Percentiles rank a stretch among this genome's conserved stretches.
Conservation (phyloP, 257 asterid genomes). For the Gentiana straminea region DNA sequence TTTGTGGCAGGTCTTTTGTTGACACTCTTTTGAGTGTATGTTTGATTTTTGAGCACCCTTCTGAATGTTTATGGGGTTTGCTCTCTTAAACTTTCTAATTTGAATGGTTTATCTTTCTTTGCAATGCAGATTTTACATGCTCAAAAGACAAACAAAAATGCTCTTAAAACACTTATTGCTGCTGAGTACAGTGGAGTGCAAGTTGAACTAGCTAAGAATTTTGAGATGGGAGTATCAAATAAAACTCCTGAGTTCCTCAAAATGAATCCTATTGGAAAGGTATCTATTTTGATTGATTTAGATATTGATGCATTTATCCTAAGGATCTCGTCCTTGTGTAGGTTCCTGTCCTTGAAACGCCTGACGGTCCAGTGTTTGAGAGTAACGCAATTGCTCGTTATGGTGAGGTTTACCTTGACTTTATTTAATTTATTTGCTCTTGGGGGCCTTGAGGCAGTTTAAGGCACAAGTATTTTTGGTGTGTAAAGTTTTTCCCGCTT, state of each 20-base stretch:
- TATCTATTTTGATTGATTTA: slow-evolving; percentile 2
- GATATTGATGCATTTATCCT: background rate
- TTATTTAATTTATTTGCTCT: no score
- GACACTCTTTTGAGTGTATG: background rate
- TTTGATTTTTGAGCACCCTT: background rate
- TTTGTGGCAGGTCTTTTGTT: background rate
- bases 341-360: slow-evolving; percentile 92
- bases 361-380: slow-evolving; percentile 78
- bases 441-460: no score
- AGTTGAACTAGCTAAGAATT: slow-evolving; percentile 44
- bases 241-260: slow-evolving; percentile 73
- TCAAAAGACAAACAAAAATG: slow-evolving; percentile 40
- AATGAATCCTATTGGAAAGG: slow-evolving; percentile 94
- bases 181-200: slow-evolving; percentile 52
- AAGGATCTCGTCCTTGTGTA: slow-evolving; percentile 13
- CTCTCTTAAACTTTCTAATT: background rate
- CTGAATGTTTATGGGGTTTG: background rate
- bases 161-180: slow-evolving; percentile 46
- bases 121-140: slow-evolving; percentile 50
- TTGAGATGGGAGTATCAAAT: slow-evolving; percentile 64
- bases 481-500: background rate
- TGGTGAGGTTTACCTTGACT: slow-evolving; percentile 26
- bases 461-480: background rate
- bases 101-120: background rate
- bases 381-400: slow-evolving; percentile 97